These are phyloP conservation scores for Pyrus hybrid DNA, from an alignment of 331 rosid genomes.

Conservation along the genomic window DNA sequence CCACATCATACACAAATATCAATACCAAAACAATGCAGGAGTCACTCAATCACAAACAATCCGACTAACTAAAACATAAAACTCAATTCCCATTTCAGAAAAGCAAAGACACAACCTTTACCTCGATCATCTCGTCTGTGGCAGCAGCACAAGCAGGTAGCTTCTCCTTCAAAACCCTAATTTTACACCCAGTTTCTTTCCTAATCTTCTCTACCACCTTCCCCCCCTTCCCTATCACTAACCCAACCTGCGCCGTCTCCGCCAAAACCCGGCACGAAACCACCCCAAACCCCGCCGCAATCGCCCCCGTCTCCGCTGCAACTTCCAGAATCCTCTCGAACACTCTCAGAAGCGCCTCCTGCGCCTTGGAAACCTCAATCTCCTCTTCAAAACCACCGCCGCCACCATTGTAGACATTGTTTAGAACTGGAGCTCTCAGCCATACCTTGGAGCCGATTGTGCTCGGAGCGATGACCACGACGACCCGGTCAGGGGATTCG, in stretches of 20 bases:
- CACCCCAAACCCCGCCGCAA: conserved; percentile 39
- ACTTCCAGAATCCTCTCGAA: conserved; percentile 88
- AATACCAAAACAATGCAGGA: neutral
- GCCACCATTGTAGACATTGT: neutral
- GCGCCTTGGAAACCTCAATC: conserved; percentile 69
- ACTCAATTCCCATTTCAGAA: neutral
- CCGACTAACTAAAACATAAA: neutral
- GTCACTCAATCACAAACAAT: neutral
- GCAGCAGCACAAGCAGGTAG: conserved; percentile 54
- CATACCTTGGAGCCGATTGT: conserved; percentile 25
- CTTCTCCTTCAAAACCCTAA: conserved; percentile 62
- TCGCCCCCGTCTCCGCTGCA: conserved; percentile 71
- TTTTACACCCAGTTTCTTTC: conserved; percentile 57
- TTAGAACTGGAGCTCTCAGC: neutral
- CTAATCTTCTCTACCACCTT: conserved; percentile 85
- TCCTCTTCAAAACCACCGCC: conserved; percentile 3
- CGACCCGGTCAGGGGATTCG: conserved; percentile 73
- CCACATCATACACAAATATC: neutral
- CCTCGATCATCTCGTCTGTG: conserved; percentile 84
- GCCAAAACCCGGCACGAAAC: conserved; percentile 80
- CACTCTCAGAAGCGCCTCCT: conserved; percentile 78
- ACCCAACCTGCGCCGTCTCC: conserved; percentile 60
- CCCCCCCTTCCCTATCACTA: conserved; percentile 93
- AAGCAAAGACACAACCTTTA: conserved; percentile 14
- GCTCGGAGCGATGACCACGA: conserved; percentile 38